phyloP scores from a whole-genome alignment of 257 asterid genomes.

The Anisodus tanguticus region DNA sequence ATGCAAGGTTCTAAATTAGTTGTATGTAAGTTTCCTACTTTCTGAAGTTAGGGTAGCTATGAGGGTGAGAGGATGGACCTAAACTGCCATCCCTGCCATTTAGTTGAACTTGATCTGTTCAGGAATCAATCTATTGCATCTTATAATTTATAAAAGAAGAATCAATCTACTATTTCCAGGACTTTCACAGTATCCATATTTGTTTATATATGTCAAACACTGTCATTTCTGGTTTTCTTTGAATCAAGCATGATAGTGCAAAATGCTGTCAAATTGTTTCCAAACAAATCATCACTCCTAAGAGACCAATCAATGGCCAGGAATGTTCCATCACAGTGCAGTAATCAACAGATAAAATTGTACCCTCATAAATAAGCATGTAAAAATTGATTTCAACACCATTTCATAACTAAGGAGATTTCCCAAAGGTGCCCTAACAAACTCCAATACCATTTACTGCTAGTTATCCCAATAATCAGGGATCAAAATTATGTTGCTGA shows the following conservation, averaged over 20 bases:
- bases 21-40: background rate
- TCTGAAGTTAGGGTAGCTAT: background rate
- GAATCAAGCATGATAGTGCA: background rate
- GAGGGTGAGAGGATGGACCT: slow-evolving; percentile 34
- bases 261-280: background rate
- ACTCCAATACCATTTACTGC: background rate
- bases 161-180: background rate
- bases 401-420: background rate
- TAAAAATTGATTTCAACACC: background rate
- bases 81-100: slow-evolving; percentile 37
- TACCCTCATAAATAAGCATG: background rate
- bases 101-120: background rate
- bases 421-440: background rate
- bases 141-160: background rate
- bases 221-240: background rate
- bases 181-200: background rate
- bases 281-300: background rate
- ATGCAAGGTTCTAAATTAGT: background rate
- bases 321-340: background rate
- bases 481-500: background rate
- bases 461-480: background rate
- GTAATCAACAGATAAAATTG: background rate
- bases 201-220: background rate
- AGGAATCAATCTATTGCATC: background rate
- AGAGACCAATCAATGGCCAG: background rate